These are phyloP conservation scores for Carnegiea gigantea DNA, from an alignment of 179 eudicot genomes.

Conservation along the genomic window DNA sequence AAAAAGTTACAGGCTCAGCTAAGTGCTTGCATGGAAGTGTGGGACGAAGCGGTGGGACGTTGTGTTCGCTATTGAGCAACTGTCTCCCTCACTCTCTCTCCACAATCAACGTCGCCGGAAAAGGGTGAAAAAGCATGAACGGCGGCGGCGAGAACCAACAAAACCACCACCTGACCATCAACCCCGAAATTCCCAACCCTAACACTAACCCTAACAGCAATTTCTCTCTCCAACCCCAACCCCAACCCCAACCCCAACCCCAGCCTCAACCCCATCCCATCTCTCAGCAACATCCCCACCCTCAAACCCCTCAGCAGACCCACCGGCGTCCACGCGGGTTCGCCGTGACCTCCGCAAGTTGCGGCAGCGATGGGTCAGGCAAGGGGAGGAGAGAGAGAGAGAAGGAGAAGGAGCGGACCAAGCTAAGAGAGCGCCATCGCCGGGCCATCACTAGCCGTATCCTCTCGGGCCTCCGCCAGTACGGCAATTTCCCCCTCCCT, in stretches of 20 bases:
- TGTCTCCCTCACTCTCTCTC: background rate
- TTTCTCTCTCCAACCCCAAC: slow-evolving; percentile 22
- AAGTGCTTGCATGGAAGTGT: no score
- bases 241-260: slow-evolving; percentile 11
- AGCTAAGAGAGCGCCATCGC: slow-evolving; percentile 69
- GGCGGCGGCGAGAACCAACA: background rate
- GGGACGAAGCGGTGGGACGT: background rate
- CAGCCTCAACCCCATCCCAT: slow-evolving; percentile 8
- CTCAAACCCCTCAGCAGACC: slow-evolving; percentile 14
- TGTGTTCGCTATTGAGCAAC: background rate
- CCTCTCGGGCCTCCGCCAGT: slow-evolving; percentile 69
- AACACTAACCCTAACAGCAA: slow-evolving; percentile 15
- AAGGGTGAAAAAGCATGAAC: background rate
- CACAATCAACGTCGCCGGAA: background rate
- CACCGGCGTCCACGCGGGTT: slow-evolving; percentile 55
- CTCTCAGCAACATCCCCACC: slow-evolving; percentile 26
- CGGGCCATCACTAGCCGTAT: slow-evolving; percentile 70
- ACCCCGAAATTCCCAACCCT: background rate
- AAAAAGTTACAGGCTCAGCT: no score
- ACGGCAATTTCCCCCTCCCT: slow-evolving; percentile 61
- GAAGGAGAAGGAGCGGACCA: slow-evolving; percentile 66
- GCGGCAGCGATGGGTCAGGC: slow-evolving; percentile 3
- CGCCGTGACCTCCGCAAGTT: slow-evolving; percentile 36
- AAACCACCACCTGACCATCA: background rate
- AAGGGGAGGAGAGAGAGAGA: slow-evolving; percentile 62